phyloP scores from a whole-genome alignment of 208 protist species.

The Porcisia hertigi region DNA sequence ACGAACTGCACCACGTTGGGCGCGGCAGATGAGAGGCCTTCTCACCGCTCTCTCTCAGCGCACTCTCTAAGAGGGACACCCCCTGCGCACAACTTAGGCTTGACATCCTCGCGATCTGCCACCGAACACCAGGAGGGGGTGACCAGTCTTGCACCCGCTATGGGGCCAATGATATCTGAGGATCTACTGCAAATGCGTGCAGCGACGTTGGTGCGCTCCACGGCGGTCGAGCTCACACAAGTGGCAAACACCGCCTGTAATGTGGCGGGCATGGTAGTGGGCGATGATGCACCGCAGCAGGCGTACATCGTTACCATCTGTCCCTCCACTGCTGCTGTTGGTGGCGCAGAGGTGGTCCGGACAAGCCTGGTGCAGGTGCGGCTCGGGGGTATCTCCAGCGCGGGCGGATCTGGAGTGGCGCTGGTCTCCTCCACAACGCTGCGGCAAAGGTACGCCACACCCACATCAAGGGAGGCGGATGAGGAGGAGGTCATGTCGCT shows the following conservation, averaged over 20 bases:
- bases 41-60: background rate
- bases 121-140: background rate
- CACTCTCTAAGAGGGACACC: background rate
- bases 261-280: constrained; percentile 7
- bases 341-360: background rate
- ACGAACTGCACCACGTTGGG: constrained; percentile 4
- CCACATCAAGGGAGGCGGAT: background rate
- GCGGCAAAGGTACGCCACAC: background rate
- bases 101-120: background rate
- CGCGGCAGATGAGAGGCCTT: background rate
- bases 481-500: constrained; percentile 5
- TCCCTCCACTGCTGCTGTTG: background rate
- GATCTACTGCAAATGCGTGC: background rate
- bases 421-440: background rate
- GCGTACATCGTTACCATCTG: constrained; percentile 5
- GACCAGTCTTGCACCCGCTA: background rate
- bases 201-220: background rate
- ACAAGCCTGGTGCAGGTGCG: background rate
- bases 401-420: background rate
- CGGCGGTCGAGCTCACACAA: background rate
- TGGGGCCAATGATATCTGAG: background rate
- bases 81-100: background rate
- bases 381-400: background rate
- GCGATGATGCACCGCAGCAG: background rate
- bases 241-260: background rate